phyloP scores from a whole-genome alignment of 192 early-diverging fungal species.

The Backusella circina region DNA sequence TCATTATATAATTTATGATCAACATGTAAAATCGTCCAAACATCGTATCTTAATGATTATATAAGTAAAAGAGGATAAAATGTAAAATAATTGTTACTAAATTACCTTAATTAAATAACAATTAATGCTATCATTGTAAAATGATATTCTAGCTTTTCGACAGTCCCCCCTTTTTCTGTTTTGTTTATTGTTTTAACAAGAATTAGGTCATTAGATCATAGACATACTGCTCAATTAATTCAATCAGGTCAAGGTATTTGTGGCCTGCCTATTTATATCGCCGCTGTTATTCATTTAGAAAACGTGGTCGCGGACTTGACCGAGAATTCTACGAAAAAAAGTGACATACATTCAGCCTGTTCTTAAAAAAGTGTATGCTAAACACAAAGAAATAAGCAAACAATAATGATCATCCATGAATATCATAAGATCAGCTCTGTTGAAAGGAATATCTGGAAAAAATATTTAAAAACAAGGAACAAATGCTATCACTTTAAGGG shows the following conservation, averaged over 20 bases:
- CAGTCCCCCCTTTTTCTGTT: background rate
- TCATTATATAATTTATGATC: background rate
- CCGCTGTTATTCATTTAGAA: background rate
- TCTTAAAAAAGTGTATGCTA: background rate
- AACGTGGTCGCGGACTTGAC: conserved; percentile 14
- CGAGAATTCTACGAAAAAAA: background rate
- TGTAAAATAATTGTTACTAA: background rate
- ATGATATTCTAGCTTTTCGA: background rate
- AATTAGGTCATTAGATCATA: background rate
- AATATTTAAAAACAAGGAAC: background rate
- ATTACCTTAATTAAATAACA: background rate
- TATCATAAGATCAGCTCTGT: background rate
- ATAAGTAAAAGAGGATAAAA: background rate
- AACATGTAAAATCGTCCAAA: background rate
- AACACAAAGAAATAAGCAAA: conserved; percentile 1
- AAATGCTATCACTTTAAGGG: background rate
- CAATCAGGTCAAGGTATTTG: background rate
- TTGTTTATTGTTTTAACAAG: background rate
- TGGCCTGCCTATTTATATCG: conserved; percentile 1
- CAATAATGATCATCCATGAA: conserved; percentile 2
- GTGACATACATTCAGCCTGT: background rate
- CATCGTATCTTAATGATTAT: background rate
- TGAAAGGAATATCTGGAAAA: conserved; percentile 3
- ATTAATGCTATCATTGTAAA: background rate
- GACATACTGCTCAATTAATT: background rate